These are phyloP conservation scores for Globisporangium solare DNA, from an alignment of 352 stramenopile species.

Conservation along the genomic window DNA sequence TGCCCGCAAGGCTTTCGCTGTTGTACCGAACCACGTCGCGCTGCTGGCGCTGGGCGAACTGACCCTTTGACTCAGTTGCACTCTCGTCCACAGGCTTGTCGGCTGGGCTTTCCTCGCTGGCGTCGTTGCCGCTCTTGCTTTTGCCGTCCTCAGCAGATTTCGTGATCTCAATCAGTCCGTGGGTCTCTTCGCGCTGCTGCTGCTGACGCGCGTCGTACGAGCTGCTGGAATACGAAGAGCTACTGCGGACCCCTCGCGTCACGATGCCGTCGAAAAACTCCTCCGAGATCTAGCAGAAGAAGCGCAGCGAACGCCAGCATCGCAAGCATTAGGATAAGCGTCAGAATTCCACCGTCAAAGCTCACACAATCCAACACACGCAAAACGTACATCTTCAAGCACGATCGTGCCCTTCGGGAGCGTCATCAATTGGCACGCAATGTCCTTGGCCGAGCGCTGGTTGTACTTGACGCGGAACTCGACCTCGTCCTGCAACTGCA, in stretches of 20 bases:
- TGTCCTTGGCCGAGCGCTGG: conserved; percentile 67
- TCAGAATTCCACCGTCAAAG: too few species aligned
- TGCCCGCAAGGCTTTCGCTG: conserved; percentile 30
- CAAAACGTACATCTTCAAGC: conserved; percentile 45
- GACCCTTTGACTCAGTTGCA: not conserved
- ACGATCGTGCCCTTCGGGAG: conserved; percentile 75
- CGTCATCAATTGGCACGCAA: conserved; percentile 56
- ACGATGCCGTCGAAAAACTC: conserved; percentile 55
- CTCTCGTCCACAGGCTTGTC: conserved; percentile 1
- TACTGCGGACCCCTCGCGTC: conserved; percentile 54
- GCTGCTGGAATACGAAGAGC: conserved; percentile 30
- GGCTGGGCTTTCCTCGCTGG: not conserved
- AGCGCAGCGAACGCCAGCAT: not conserved
- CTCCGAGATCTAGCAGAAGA: conserved; percentile 33
- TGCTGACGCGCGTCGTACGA: conserved; percentile 2
- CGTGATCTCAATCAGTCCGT: conserved; percentile 14
- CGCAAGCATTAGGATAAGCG: not conserved
- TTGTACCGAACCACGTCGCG: conserved; percentile 53
- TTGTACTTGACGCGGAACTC: conserved; percentile 75
- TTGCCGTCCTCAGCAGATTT: not conserved
- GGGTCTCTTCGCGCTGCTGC: conserved; percentile 12
- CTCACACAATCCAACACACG: not conserved
- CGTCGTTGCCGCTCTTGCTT: not conserved
- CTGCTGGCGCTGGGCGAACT: not conserved
- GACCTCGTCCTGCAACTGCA: conserved; percentile 67